Evolutionary conservation across 352 stramenopile genomes (phyloP).

Genomic region (Aphanomyces euteiches): DNA sequence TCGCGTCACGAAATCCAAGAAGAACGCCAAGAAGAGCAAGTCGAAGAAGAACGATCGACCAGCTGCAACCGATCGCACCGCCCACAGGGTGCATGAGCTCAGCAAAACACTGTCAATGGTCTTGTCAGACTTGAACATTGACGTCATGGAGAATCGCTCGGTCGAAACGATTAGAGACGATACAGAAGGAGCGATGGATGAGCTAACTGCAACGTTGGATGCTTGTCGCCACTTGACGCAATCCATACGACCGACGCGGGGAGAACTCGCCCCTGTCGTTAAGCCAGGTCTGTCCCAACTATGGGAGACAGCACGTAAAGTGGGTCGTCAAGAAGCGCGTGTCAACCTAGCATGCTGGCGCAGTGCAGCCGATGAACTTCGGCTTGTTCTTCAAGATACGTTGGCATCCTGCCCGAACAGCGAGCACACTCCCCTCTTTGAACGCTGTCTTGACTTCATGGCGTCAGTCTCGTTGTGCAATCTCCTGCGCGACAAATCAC

Average conservation of each 20-base stretch:
- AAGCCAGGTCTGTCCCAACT: not conserved
- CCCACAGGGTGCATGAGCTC: not conserved
- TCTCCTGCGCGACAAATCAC: conserved; percentile 5
- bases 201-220: not conserved
- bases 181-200: not conserved
- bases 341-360: conserved; percentile 15
- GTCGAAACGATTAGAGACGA: conserved; percentile 3
- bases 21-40: not conserved
- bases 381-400: not conserved
- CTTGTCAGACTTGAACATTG: not conserved
- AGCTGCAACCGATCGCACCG: not conserved
- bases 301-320: conserved; percentile 8
- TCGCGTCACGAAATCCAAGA: not conserved
- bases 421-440: not conserved
- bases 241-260: not conserved
- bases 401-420: not conserved
- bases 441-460: conserved; percentile 25
- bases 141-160: not conserved
- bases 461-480: conserved; percentile 21
- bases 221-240: not conserved
- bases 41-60: not conserved
- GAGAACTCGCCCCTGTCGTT: not conserved
- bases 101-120: not conserved
- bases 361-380: not conserved
- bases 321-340: conserved; percentile 14